Percentiles rank a stretch among this genome's conserved stretches.
Evolutionary conservation across 768 basidiomycete genomes (phyloP).

Genomic region (Polyporus arcularius): DNA sequence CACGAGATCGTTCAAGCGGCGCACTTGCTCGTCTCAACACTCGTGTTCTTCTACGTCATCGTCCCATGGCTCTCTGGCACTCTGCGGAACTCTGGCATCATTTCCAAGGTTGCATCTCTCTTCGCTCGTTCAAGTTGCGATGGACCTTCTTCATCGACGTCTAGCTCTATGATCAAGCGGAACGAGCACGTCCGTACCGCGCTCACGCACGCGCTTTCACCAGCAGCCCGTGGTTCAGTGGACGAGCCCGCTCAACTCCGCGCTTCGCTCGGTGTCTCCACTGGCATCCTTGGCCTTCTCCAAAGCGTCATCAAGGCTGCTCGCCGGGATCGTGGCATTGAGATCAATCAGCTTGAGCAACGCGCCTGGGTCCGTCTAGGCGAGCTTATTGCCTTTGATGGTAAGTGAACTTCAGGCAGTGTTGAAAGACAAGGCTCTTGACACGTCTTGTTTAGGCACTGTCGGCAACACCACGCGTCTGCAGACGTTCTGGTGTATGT

Average conservation of each 20-base stretch:
- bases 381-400: slow-evolving; percentile 45
- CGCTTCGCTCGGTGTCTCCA: slow-evolving; percentile 39
- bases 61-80: slow-evolving; percentile 44
- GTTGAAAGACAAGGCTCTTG: background rate
- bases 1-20: slow-evolving; percentile 59
- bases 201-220: slow-evolving; percentile 37
- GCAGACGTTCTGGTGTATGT: slow-evolving; percentile 57
- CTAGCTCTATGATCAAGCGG: background rate
- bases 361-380: slow-evolving; percentile 54
- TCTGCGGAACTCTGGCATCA: slow-evolving; percentile 16
- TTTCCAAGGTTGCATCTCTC: slow-evolving; percentile 9
- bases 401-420: slow-evolving; percentile 22
- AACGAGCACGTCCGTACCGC: slow-evolving; percentile 23
- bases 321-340: slow-evolving; percentile 33
- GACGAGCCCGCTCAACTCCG: slow-evolving; percentile 43
- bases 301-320: slow-evolving; percentile 33
- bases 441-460: slow-evolving; percentile 25
- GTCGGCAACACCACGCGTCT: slow-evolving; percentile 41
- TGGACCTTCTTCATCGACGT: background rate
- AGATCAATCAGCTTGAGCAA: slow-evolving; percentile 45
- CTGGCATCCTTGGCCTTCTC: slow-evolving; percentile 39
- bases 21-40: slow-evolving; percentile 65
- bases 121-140: background rate
- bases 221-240: slow-evolving; percentile 32
- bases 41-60: slow-evolving; percentile 62